phyloP scores from a whole-genome alignment of 2,329 filamentous ascomycete species.

The Diatrype stigma region DNA sequence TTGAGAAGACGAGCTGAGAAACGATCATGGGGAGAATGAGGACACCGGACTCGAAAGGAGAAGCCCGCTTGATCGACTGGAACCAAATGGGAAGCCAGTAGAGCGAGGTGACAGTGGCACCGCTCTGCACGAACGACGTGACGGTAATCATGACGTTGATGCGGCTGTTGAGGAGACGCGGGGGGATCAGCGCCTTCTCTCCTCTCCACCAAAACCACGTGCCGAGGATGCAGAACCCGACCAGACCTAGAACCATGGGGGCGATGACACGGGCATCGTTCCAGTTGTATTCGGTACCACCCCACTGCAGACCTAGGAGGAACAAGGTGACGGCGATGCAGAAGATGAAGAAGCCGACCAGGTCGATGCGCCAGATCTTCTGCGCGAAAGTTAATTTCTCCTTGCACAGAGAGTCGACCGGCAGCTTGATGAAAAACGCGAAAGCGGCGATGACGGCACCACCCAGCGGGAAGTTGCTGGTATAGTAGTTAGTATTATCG shows the following conservation, averaged over 20 bases:
- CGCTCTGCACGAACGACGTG: constrained; percentile 17
- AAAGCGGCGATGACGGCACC: constrained; percentile 15
- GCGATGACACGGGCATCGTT: constrained; percentile 30
- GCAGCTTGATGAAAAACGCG: constrained; percentile 13
- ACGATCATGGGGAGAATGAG: constrained; percentile 24
- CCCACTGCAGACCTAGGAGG: constrained; percentile 43
- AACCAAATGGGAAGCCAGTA: constrained; percentile 26
- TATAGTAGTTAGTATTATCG: neutral
- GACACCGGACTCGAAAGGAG: constrained; percentile 18
- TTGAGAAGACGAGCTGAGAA: constrained; percentile 17
- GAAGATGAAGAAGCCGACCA: constrained; percentile 24
- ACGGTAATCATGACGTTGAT: constrained; percentile 16
- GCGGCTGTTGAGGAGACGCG: constrained; percentile 14
- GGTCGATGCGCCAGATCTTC: constrained; percentile 20
- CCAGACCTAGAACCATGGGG: constrained; percentile 30
- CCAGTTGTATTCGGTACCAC: constrained; percentile 35
- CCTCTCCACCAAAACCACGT: constrained; percentile 32
- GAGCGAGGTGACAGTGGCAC: constrained; percentile 13
- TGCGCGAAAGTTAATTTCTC: constrained; percentile 8
- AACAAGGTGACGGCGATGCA: constrained; percentile 35
- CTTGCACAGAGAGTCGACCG: constrained; percentile 7
- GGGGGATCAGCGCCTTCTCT: constrained; percentile 35
- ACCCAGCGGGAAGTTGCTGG: constrained; percentile 18
- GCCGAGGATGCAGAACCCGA: constrained; percentile 26
- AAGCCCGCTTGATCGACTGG: constrained; percentile 18